Percentiles rank a stretch among this genome's conserved stretches.
These are phyloP conservation scores for Cryphonectria japonica DNA, from an alignment of 2,329 filamentous ascomycete species.

Conservation along the genomic window DNA sequence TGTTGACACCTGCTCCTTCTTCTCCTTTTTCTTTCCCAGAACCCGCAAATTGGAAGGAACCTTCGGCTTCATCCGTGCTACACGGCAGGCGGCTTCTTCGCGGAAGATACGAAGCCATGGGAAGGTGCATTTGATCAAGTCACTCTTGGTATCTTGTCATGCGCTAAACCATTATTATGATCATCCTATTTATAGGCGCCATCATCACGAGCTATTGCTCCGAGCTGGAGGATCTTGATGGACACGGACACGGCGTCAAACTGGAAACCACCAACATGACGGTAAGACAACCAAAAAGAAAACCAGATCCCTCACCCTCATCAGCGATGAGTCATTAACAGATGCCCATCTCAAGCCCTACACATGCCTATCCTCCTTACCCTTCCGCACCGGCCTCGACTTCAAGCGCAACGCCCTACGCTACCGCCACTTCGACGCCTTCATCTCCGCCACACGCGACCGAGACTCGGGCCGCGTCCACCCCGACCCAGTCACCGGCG, in stretches of 20 bases:
- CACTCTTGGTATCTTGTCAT: neutral
- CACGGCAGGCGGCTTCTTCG: slow-evolving; percentile 62
- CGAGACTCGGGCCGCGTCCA: slow-evolving; percentile 76
- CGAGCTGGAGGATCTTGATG: slow-evolving; percentile 81
- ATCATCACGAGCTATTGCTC: slow-evolving; percentile 80
- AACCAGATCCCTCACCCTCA: neutral
- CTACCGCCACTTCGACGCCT: slow-evolving; percentile 70
- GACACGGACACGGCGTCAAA: slow-evolving; percentile 79
- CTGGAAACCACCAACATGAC: slow-evolving; percentile 77
- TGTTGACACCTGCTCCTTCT: neutral
- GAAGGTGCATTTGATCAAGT: slow-evolving; percentile 47
- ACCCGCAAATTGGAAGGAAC: slow-evolving; percentile 76
- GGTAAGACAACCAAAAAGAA: slow-evolving; percentile 33
- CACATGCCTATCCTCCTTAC: slow-evolving; percentile 62
- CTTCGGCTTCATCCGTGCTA: slow-evolving; percentile 76
- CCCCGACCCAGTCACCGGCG: slow-evolving; percentile 68
- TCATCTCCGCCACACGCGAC: slow-evolving; percentile 77
- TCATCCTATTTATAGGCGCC: slow-evolving; percentile 54
- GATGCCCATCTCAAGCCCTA: slow-evolving; percentile 55
- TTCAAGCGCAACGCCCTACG: slow-evolving; percentile 74
- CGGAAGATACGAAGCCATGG: slow-evolving; percentile 72
- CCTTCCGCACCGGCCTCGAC: slow-evolving; percentile 70
- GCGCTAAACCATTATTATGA: slow-evolving; percentile 30
- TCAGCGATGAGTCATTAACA: neutral
- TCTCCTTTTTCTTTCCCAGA: slow-evolving; percentile 45